These are phyloP conservation scores for Urostyla sp. DNA, from an alignment of 73 alveolate species.

Conservation along the genomic window DNA sequence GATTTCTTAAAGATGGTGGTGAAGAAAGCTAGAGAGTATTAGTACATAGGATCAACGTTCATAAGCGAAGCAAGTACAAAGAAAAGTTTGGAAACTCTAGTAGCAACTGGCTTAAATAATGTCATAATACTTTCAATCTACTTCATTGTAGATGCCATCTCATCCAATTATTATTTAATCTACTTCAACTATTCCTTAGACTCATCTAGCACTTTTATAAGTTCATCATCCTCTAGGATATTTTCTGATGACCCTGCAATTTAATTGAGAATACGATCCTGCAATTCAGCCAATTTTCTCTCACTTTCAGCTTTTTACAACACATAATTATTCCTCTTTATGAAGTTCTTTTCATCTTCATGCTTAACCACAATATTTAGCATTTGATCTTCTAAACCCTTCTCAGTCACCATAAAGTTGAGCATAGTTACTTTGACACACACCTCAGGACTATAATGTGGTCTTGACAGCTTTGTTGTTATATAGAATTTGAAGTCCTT, in stretches of 20 bases:
- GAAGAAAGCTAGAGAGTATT: conserved; percentile 87
- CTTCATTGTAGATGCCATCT: conserved; percentile 76
- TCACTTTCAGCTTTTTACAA: conserved; percentile 66
- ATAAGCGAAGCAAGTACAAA: conserved; percentile 81
- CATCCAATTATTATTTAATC: conserved; percentile 73
- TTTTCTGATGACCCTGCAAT: conserved; percentile 71
- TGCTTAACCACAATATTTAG: conserved; percentile 71
- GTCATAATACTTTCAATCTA: conserved; percentile 80
- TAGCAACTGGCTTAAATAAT: conserved; percentile 79
- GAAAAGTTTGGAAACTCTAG: conserved; percentile 82
- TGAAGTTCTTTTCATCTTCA: conserved; percentile 47
- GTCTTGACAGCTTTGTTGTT: conserved; percentile 99
- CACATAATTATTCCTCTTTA: conserved; percentile 53
- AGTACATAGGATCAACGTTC: conserved; percentile 86
- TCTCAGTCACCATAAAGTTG: conserved; percentile 98
- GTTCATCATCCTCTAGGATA: conserved; percentile 86
- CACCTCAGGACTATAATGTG: conserved; percentile 99
- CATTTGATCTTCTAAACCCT: conserved; percentile 94
- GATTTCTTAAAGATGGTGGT: conserved; percentile 66
- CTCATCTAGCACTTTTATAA: conserved; percentile 74
- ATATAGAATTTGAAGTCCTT: conserved; percentile 94
- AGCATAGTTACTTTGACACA: conserved; percentile 98
- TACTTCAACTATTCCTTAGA: conserved; percentile 81
- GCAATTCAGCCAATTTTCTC: conserved; percentile 44
- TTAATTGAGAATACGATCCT: conserved; percentile 64